Base-by-base conservation (phyloP, 768 basidiomycete species). In the Rhizopogon salebrosus region DNA sequence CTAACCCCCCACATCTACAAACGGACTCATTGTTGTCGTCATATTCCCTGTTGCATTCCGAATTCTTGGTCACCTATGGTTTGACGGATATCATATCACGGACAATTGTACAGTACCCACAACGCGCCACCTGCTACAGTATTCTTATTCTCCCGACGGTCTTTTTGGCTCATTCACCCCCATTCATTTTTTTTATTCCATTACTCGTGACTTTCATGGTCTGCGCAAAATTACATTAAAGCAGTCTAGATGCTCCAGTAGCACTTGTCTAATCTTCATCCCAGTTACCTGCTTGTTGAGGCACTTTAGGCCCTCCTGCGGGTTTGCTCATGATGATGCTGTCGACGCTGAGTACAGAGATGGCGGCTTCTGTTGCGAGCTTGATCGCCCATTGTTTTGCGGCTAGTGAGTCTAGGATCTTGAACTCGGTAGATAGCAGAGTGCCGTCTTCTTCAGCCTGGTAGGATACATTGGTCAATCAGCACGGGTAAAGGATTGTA, bases 241-340 rank as follows among this genome's bases (percentile, higher is more conserved):
- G 56, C 59, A 49, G 45, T 56, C 53, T 61, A 56, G 45, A 53
- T 34, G 31, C 51, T 54, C 36, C 50, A 31, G 27, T 43, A 45
- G 51, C 43, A 57, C 22, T n/a, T 39, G 26, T 52, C 60, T 70
- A 73, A 66, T 92, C 89, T 23, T 85, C 86, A 58, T 92, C 91
- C 90, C 90, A 92, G 65, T 90, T 89, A 6, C 89, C 84, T 36
- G 86, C 77, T 66, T 92, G 91, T 63, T 93, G 89, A 49, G 90
- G 90, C 45, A 92, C 75, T n/a, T 46, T 46, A 3, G 45, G 45
- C 4, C 45, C 45, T 34, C 45, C 45, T 34, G 45, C 45, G 4
- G 89, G 88, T 65, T 92, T 92, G 73, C 89, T 91, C 83, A 95
- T 93, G 74, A 98, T 97, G 67, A 98, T 98, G 64, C 90, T 92